These are phyloP conservation scores for Mikania micrantha DNA, from an alignment of 129 eudicot genomes.

Conservation along the genomic window DNA sequence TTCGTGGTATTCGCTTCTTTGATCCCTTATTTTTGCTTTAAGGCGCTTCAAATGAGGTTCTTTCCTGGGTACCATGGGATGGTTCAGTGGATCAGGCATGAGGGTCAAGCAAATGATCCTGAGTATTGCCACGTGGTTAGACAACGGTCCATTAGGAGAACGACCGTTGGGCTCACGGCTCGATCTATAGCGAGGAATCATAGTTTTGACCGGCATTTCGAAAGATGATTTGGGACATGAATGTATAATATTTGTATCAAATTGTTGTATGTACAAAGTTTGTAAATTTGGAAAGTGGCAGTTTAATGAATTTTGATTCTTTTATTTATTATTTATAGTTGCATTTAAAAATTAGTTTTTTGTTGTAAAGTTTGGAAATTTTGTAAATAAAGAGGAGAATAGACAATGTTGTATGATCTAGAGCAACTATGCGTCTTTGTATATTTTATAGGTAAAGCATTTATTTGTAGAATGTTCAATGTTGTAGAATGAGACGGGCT, in stretches of 20 bases:
- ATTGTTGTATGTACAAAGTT: not conserved
- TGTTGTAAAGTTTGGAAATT: not conserved
- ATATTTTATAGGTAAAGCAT: too few species aligned
- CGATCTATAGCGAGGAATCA: conserved; percentile 33
- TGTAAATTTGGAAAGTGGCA: not conserved
- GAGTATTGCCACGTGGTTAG: conserved; percentile 32
- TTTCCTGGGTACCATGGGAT: conserved; percentile 45
- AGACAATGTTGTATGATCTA: not conserved
- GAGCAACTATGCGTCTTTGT: too few species aligned
- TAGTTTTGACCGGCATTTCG: conserved; percentile 15
- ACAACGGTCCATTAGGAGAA: conserved; percentile 28
- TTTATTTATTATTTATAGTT: not conserved
- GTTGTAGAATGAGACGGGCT: too few species aligned
- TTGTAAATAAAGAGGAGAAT: not conserved
- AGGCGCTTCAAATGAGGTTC: conserved; percentile 43
- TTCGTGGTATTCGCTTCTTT: conserved; percentile 33
- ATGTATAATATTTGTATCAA: not conserved
- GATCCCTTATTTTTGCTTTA: conserved; percentile 32
- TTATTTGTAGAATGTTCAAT: too few species aligned
- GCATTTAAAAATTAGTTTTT: not conserved
- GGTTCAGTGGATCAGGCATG: conserved; percentile 45
- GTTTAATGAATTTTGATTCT: not conserved
- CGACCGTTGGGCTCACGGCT: conserved; percentile 36
- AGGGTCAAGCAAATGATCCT: conserved; percentile 31
- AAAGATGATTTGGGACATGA: conserved; percentile 9